Base-by-base conservation (phyloP, 1,284 basidiomycete genomes). In the Cutaneotrichosporon spelunceum region DNA sequence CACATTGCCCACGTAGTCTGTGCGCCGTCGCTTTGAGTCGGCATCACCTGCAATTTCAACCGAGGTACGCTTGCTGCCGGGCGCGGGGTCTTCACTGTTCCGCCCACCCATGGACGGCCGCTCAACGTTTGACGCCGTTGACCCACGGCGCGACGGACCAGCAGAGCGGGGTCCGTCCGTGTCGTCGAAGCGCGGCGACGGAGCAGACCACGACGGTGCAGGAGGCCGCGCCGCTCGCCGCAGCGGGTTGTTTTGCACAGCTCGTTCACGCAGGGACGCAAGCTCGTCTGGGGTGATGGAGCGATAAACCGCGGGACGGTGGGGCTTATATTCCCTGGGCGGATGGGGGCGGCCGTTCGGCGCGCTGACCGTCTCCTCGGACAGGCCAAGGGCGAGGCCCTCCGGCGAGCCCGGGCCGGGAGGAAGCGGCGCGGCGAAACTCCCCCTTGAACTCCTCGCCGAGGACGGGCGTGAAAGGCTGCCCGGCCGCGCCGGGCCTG, bases 141-240 rank as follows among this genome's bases (percentile, higher is more conserved):
- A 63, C 4, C 61, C 61, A 13, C 61, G 59, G 27, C 64, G 59
- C 5, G 61, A 63, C 4, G 61, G 56, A 0, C 59, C 59, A 11
- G 27, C 10, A 3, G 53, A 56, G 21, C 30, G 58, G 9, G 61
- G 50, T 1, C 53, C 53, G 9, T 60, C 64, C 48, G 45, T 24
- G 27, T 53, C 21, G 29, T 42, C 34, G 4, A 33, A 11, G 4
- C 66, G 65, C 34, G 74, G 70, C 14, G 70, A 68, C 1, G 72
- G 69, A 4, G 68, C 72, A 7, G 72, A 75, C 74, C 75, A 77
- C 4, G 68, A 70, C 1, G 75, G 75, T 14, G 68, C 56, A 2
- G 69, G 62, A 26, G 63, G 61, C 6, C 53, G 53, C 8, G 21
- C 36, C 11, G 39, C 44, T 13, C 56, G 29, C 6, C 66, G 64